Evolutionary conservation across 768 basidiomycete genomes (phyloP), one percentile per base, ranked within the genome.

Genomic region (Coprinellus aureogranulatus): DNA sequence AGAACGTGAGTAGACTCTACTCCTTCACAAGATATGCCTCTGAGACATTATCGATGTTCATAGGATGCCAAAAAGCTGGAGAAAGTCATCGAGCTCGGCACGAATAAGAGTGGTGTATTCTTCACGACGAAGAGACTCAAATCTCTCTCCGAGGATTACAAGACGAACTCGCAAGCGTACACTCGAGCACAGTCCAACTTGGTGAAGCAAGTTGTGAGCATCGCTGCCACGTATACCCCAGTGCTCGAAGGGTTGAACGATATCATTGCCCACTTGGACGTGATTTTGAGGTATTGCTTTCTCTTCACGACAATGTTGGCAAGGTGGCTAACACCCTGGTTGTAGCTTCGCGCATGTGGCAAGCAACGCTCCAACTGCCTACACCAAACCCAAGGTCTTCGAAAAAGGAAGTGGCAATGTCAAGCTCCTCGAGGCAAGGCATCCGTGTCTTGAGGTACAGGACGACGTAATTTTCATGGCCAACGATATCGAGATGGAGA

Each of bases 381-480:
- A 97, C 66, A 82, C 96, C 52, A 96, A 93, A 68, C 97, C 96
- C 0, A 83, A 75, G 6, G 77, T 98, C 1, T 68, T 82, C 2
- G 86, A 90, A 58, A 92, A 85, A 75, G 94, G 94, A 30, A 93
- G 94, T 4, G 94, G 95, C 1, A 87, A 86, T 66, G 77, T 98
- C 11, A 71, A 92, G 40, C 77, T 98, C 23, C 82, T 80, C 59
- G 92, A 94, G 34, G 94, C 96, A 11, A 80, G 97, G 25, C 97
- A 99, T 74, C 97, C 97, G 14, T 98, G 96, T 64, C 77, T 99
- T 20, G 97, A 99, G 70, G 89, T 96, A 4, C 94, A 98, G 67
- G 96, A 98, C 51, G 97, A 94, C 40, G 81, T 99, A 41, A 88
- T 83, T 65, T 98, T 98, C 70, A 98, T 99, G 63, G 81, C 95